A percentile compares a stretch with the other conserved stretches of the same genome.
Conservation (phyloP, 768 basidiomycete genomes). For the Mycena rebaudengoi region DNA sequence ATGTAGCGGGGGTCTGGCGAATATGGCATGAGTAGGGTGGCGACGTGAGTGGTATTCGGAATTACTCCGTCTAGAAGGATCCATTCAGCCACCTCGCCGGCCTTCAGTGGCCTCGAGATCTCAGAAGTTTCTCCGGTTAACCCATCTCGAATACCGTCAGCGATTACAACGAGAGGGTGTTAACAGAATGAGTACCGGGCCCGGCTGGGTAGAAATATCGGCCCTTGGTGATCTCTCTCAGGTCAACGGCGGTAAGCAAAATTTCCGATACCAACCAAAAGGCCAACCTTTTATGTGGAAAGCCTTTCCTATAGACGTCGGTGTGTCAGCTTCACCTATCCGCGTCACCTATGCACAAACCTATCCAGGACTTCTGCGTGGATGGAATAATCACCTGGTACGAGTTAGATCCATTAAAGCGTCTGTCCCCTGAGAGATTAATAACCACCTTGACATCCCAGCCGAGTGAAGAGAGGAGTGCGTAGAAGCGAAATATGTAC, state of each 20-base stretch:
- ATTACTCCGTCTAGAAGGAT: conserved; percentile 85
- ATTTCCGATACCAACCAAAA: too few species aligned
- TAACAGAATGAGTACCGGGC: conserved; percentile 47
- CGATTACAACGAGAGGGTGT: background rate
- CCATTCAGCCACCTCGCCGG: conserved; percentile 89
- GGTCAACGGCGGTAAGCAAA: too few species aligned
- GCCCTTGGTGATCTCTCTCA: conserved; percentile 73
- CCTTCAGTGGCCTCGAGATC: conserved; percentile 69
- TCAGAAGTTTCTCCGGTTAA: conserved; percentile 69
- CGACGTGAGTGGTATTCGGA: background rate
- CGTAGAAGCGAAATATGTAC: conserved; percentile 77
- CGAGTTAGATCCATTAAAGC: too few species aligned
- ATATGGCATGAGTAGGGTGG: conserved; percentile 9
- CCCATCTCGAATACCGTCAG: conserved; percentile 61
- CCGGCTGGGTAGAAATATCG: conserved; percentile 79
- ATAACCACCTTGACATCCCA: conserved; percentile 64
- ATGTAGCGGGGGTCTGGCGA: conserved; percentile 87
- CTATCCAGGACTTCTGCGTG: conserved; percentile 91
- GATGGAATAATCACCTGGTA: conserved; percentile 50
- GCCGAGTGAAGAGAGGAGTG: conserved; percentile 52
- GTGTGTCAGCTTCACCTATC: background rate
- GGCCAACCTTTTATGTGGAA: conserved; percentile 86
- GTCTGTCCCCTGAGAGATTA: too few species aligned
- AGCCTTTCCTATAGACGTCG: conserved; percentile 69
- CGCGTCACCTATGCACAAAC: conserved; percentile 46